phyloP scores from a whole-genome alignment of 2,329 filamentous ascomycete genomes.

The Cladosporium colombiae region DNA sequence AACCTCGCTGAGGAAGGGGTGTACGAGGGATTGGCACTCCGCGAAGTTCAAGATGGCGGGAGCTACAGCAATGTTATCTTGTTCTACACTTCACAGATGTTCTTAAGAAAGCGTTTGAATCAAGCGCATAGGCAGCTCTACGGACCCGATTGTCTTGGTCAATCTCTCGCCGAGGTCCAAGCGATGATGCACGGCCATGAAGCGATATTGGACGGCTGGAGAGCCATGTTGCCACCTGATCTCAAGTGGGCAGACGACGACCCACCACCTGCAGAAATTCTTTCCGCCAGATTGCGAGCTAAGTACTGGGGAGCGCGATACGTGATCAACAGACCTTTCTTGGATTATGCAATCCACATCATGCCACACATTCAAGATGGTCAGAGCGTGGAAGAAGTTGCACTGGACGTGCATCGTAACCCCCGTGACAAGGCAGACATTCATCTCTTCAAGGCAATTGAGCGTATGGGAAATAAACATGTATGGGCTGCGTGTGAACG shows the following conservation, averaged over 20 bases:
- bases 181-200: conserved; percentile 38
- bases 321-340: conserved; percentile 81
- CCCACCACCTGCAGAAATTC: conserved; percentile 71
- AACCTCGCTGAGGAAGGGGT: conserved; percentile 45
- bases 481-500: conserved; percentile 37
- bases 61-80: conserved; percentile 49
- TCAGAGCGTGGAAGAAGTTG: conserved; percentile 28
- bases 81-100: conserved; percentile 63
- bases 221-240: conserved; percentile 48
- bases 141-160: conserved; percentile 36
- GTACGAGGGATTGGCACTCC: conserved; percentile 26
- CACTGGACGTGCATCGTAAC: conserved; percentile 34
- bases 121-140: conserved; percentile 58
- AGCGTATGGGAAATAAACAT: conserved; percentile 28
- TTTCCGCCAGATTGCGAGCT: conserved; percentile 79
- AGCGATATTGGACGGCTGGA: conserved; percentile 53
- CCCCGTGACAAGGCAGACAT: conserved; percentile 36
- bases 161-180: conserved; percentile 27
- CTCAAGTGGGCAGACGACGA: conserved; percentile 69
- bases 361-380: conserved; percentile 35
- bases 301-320: conserved; percentile 94
- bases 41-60: conserved; percentile 23
- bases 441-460: conserved; percentile 39
- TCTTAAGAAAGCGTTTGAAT: conserved; percentile 59
- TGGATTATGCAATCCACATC: conserved; percentile 60